Conservation (phyloP, 2,329 filamentous ascomycete genomes). For the Fusarium sp. region DNA sequence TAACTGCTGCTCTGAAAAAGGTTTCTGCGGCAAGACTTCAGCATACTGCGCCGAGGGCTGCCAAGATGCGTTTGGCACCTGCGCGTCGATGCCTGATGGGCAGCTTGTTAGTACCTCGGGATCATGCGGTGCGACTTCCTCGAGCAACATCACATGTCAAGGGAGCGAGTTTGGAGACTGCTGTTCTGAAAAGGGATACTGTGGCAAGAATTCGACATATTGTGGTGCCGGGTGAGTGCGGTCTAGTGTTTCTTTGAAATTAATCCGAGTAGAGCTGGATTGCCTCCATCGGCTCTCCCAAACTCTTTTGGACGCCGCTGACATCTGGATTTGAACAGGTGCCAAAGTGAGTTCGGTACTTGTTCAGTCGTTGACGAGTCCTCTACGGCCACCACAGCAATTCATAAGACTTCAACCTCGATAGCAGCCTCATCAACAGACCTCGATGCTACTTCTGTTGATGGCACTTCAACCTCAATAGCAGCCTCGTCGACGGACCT, state of each 20-base stretch:
- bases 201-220: slow-evolving; percentile 5
- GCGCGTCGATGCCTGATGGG: neutral
- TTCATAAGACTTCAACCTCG: neutral
- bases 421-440: neutral
- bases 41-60: slow-evolving; percentile 22
- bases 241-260: too few relatives aligned
- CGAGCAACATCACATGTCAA: slow-evolving; percentile 8
- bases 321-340: neutral
- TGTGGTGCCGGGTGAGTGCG: slow-evolving; percentile 6
- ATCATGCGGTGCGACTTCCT: slow-evolving; percentile 7
- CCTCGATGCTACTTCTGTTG: neutral
- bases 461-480: neutral
- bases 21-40: slow-evolving; percentile 22
- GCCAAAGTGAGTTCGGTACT: slow-evolving; percentile 4
- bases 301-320: neutral
- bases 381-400: neutral
- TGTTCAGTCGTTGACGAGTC: neutral
- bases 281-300: too few relatives aligned
- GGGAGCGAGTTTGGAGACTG: slow-evolving; percentile 12
- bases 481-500: neutral
- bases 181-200: slow-evolving; percentile 6
- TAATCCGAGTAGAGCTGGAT: too few relatives aligned
- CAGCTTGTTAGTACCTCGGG: slow-evolving; percentile 16
- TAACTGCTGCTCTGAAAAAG: slow-evolving; percentile 23
- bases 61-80: slow-evolving; percentile 13